These are phyloP conservation scores for Pythium volutum DNA, from an alignment of 352 stramenopile species.

Conservation along the genomic window DNA sequence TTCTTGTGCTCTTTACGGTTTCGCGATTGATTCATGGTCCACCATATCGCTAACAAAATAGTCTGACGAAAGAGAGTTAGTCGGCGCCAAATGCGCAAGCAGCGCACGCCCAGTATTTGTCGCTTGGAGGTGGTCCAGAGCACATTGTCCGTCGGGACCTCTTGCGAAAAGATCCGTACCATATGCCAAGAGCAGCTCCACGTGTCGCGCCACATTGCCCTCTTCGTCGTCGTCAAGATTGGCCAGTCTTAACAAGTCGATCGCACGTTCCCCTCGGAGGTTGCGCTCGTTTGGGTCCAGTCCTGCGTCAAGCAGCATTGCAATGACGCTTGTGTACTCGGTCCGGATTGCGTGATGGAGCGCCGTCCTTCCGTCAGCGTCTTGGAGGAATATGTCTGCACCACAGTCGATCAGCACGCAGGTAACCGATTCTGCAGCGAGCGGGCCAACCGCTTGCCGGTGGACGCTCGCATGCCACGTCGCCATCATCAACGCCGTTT, in stretches of 20 bases:
- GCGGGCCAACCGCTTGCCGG: not conserved
- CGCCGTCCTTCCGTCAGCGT: not conserved
- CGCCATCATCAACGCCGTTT: slow-evolving; percentile 16
- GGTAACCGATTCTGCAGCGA: not conserved
- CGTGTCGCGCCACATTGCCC: not conserved
- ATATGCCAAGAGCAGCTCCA: slow-evolving; percentile 6
- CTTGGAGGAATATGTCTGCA: not conserved
- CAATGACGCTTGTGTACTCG: slow-evolving; percentile 5
- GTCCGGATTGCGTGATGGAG: slow-evolving; percentile 6
- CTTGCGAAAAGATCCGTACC: not conserved
- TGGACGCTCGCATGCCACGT: slow-evolving; percentile 8
- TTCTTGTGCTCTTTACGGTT: not conserved
- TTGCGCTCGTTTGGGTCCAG: slow-evolving; percentile 6
- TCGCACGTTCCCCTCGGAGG: not conserved
- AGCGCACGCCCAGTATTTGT: not conserved
- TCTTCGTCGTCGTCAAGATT: slow-evolving; percentile 1
- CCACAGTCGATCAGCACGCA: not conserved
- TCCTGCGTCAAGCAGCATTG: slow-evolving; percentile 1
- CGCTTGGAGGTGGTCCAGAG: not conserved
- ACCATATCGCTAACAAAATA: too few relatives aligned
- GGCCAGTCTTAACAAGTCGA: not conserved
- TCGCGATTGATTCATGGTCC: too few relatives aligned
- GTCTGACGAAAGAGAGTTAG: not conserved
- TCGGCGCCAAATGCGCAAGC: not conserved
- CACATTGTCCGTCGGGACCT: not conserved